phyloP scores from a whole-genome alignment of 129 eudicot species.

The Deinandra increscens region DNA sequence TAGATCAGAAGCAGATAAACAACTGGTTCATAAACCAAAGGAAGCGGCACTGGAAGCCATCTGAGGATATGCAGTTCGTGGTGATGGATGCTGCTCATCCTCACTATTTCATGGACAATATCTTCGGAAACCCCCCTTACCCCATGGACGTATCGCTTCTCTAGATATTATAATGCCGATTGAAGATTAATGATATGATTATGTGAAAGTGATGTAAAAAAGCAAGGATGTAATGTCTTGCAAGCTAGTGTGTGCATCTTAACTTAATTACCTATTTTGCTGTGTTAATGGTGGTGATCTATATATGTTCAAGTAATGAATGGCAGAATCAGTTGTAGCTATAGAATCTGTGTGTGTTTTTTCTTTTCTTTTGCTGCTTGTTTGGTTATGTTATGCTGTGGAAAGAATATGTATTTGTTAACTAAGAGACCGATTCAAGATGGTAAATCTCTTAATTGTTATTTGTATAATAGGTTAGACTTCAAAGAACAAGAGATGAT shows the following conservation, averaged over 20 bases:
- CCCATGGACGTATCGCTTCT: background rate
- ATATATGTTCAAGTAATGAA: background rate
- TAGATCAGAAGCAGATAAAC: conserved; percentile 82
- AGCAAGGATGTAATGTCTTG: conserved; percentile 4
- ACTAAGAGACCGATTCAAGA: too few relatives aligned
- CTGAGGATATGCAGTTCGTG: conserved; percentile 89
- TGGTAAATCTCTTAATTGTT: too few relatives aligned
- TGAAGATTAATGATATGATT: background rate
- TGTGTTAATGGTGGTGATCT: background rate
- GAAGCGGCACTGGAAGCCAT: conserved; percentile 86
- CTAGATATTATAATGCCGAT: background rate
- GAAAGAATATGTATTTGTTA: background rate
- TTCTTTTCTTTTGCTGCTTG: too few relatives aligned
- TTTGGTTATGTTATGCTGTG: background rate
- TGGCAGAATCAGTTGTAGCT: background rate
- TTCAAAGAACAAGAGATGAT: too few relatives aligned
- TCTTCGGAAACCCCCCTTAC: conserved; percentile 21
- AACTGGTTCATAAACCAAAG: conserved; percentile 95
- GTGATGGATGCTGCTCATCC: conserved; percentile 19
- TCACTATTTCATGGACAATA: too few relatives aligned
- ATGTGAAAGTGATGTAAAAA: background rate
- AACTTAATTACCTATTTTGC: conserved; percentile 17
- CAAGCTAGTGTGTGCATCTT: conserved; percentile 1
- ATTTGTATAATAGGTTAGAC: too few relatives aligned
- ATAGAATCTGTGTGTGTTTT: background rate